These are phyloP conservation scores for Ustilago sp. DNA, from an alignment of 1,284 basidiomycete species.

Conservation along the genomic window DNA sequence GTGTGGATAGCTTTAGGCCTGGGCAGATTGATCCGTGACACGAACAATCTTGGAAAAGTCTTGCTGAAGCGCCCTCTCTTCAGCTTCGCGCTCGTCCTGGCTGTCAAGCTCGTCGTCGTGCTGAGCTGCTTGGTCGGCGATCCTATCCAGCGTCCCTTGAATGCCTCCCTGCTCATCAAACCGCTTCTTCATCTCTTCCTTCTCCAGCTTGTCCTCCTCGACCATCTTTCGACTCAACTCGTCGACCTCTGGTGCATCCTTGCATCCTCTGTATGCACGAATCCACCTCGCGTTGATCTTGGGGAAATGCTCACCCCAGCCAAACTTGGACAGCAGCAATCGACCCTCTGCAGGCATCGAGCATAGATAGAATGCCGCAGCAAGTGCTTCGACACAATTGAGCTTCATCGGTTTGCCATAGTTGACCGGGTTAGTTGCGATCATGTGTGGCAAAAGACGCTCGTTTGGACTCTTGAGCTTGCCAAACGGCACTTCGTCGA, in stretches of 20 bases:
- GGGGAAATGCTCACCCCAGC: conserved; percentile 63
- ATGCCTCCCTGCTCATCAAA: conserved; percentile 48
- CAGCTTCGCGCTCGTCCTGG: conserved; percentile 34
- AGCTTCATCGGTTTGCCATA: conserved; percentile 68
- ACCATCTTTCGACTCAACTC: conserved; percentile 53
- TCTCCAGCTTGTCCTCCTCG: conserved; percentile 50
- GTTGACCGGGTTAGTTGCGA: conserved; percentile 68
- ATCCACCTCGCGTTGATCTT: conserved; percentile 58
- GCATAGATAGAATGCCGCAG: conserved; percentile 63
- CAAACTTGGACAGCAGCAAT: conserved; percentile 61
- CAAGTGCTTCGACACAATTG: conserved; percentile 67
- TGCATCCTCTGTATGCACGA: conserved; percentile 50
- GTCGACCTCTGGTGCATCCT: conserved; percentile 45
- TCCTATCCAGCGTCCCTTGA: conserved; percentile 48
- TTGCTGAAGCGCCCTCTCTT: conserved; percentile 34
- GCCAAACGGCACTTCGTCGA: conserved; percentile 92
- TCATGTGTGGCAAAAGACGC: conserved; percentile 74
- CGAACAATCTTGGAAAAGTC: conserved; percentile 57
- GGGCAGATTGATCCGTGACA: conserved; percentile 40
- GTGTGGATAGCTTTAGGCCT: background rate
- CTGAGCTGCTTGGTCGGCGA: conserved; percentile 38
- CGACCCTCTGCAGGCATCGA: conserved; percentile 53
- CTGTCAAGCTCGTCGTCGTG: conserved; percentile 16
- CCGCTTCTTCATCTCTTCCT: conserved; percentile 44
- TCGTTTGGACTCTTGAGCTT: conserved; percentile 95